Base-by-base conservation (phyloP, 2,329 filamentous ascomycete genomes). In the Cylindrodendrum hubeiense region DNA sequence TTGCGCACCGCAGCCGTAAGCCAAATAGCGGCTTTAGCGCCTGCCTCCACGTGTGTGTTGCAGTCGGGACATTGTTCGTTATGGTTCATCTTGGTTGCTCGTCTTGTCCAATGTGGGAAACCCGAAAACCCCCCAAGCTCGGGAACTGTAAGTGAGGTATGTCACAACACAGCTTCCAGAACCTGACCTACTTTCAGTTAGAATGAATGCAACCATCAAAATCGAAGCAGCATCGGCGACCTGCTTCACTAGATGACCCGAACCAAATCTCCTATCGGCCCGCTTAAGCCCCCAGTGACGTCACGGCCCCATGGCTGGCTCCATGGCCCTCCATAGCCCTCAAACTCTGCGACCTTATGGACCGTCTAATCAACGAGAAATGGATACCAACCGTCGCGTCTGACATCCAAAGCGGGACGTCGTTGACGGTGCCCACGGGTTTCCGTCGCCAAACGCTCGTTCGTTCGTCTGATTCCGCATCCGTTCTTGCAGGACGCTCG, bases 251-350 rank as follows among this genome's bases (percentile, higher is more conserved):
- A 30, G 26, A 5, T 33, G 43, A 24, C 56, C 55, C 51, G 26
- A 63, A 44, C 21, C 44, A 44, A 9, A 50, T 56, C 19, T 56
- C 28, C 30, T 68, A 69, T 71, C 69, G 69, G 71, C 54, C 57
- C 65, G 63, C 60, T 19, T 7, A 44, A 33, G 44, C 12, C 13
- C 12, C 13, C 12, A 41, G 56, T 74, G 71, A 74, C 71, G 71
- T 74, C 67, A 74, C 5, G n/a, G 10, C 37, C 41, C 57, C 30
- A 43, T 43, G 43, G 34, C 21, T n/a, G n/a, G 59, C 34, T 44
- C 51, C 59, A 55, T 46, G 52, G 57, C 50, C 44, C 44, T 30
- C 19, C 34, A 28, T n/a, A n/a, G n/a, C n/a, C n/a, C n/a, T n/a
- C n/a, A n/a, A n/a, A n/a, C n/a, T n/a, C n/a, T n/a, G n/a, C n/a